Evolutionary conservation across 371 early-diverging fungal species (phyloP), one percentile per base, ranked within the genome.

Genomic region (Mortierella sp.): DNA sequence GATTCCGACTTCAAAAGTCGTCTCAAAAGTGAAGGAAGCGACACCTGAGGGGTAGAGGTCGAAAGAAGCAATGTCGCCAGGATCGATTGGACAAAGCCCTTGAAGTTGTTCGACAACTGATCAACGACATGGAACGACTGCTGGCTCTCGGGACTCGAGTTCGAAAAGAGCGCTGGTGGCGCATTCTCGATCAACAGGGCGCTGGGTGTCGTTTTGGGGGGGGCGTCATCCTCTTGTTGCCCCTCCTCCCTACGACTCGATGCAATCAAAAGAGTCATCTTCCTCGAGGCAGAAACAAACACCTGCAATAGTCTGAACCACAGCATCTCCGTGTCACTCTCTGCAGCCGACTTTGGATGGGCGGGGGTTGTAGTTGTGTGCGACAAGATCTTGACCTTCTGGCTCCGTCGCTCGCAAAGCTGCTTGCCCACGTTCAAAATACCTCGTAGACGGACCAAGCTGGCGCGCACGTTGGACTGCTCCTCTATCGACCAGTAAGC

Each of bases 251-350:
- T 31, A 22, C 67, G 78, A 24, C 74, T 70, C 9, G 70, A 43
- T 24, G 84, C 76, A 16, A 89, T 79, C 86, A 89, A 19, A 2
- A 69, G 61, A 10, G 77, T 70, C 85, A 76, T 79, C 76, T 66
- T 80, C 65, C 76, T 85, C 48, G 78, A 88, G 64, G 76, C 78
- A 8, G 82, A 41, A 14, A 81, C 90, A 75, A 93, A 90, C 4
- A 87, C 85, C 72, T 93, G 93, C 58, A 94, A 68, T 16, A 94
- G 80, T 26, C 88, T 85, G 77, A 93, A 94, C 95, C 95, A 94
- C 39, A 93, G 74, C 14, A 87, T 82, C 68, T 94, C 93, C 7
- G 89, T 89, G 41, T 92, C 89, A 34, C 79, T 83, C 53, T 86
- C 81, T 10, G 71, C 66, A 11, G 66, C 52, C 26, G 69, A 39